A percentile compares a stretch with the other conserved stretches of the same genome.
Conservation (phyloP, 805 yeast species). For the Wickerhamomyces mucosus region DNA sequence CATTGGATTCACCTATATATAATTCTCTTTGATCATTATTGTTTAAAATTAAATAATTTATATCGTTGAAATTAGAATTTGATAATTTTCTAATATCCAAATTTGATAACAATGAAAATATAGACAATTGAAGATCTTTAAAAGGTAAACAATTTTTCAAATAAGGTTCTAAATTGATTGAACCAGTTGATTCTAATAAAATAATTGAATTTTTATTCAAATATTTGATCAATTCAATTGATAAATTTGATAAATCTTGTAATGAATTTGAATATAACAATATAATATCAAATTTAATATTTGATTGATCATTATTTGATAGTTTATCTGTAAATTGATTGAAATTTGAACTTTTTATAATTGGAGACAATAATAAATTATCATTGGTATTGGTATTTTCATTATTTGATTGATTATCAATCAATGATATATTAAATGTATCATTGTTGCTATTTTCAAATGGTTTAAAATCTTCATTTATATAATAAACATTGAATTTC, state of each 20-base stretch:
- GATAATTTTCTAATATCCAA: slow-evolving; percentile 14
- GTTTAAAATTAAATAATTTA: slow-evolving; percentile 13
- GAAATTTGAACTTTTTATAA: slow-evolving; percentile 1
- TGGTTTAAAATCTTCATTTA: slow-evolving; percentile 21
- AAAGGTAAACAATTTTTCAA: slow-evolving; percentile 49
- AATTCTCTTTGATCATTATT: slow-evolving; percentile 20
- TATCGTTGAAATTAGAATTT: slow-evolving; percentile 1
- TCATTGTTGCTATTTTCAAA: too few species aligned
- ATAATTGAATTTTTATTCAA: slow-evolving; percentile 39
- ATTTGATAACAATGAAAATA: slow-evolving; percentile 15
- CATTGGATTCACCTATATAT: slow-evolving; percentile 29
- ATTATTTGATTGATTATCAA: slow-evolving; percentile 19
- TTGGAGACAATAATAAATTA: slow-evolving; percentile 21
- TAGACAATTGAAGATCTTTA: slow-evolving; percentile 9
- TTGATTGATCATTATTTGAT: slow-evolving; percentile 1
- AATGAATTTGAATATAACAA: slow-evolving; percentile 38
- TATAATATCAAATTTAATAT: slow-evolving; percentile 31
- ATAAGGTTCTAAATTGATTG: slow-evolving; percentile 64
- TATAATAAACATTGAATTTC: slow-evolving; percentile 30
- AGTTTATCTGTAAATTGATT: slow-evolving; percentile 8
- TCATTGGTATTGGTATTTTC: too few species aligned
- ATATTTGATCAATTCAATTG: slow-evolving; percentile 28
- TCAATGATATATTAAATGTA: slow-evolving; percentile 6
- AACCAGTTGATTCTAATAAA: slow-evolving; percentile 62
- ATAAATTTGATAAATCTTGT: slow-evolving; percentile 38